Percentiles rank a stretch among this genome's conserved stretches.
These are phyloP conservation scores for Acanthamoeba sp. DNA, from an alignment of 208 protist genomes.

Conservation along the genomic window DNA sequence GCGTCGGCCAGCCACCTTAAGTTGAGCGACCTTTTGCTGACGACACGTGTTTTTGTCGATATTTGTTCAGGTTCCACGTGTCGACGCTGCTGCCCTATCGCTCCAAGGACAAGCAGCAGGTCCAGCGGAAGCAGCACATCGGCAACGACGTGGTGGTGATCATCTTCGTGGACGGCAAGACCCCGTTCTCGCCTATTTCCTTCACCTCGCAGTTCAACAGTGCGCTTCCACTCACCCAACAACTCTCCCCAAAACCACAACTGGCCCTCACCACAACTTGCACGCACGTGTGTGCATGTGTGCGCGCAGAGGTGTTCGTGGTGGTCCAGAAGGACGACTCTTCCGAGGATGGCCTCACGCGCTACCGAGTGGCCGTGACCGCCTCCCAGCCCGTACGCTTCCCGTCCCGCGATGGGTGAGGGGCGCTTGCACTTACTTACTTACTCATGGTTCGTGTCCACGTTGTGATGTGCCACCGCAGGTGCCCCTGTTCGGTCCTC, in stretches of 20 bases:
- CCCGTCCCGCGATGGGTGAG: too few species aligned
- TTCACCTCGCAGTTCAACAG: conserved; percentile 74
- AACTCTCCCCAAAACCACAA: not conserved
- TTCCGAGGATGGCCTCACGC: not conserved
- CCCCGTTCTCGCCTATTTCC: conserved; percentile 65
- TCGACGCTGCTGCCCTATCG: conserved; percentile 65
- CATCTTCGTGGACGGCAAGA: conserved; percentile 70
- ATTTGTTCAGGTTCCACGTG: conserved; percentile 56
- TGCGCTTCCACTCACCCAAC: not conserved
- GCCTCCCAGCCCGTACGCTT: not conserved
- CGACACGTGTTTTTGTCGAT: too few species aligned
- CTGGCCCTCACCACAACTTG: not conserved
- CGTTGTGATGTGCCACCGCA: not conserved
- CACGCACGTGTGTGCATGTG: not conserved
- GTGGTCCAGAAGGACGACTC: conserved; percentile 67
- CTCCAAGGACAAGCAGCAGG: conserved; percentile 62
- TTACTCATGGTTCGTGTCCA: too few species aligned
- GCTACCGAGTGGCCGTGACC: conserved; percentile 48
- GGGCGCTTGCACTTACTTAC: too few species aligned
- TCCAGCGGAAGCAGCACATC: conserved; percentile 56
- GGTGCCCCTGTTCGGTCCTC: conserved; percentile 66
- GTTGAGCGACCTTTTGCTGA: too few species aligned
- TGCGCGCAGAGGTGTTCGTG: conserved; percentile 44
- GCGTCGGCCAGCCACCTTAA: not conserved
- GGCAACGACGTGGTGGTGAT: conserved; percentile 71